Evolutionary conservation across 768 basidiomycete species (phyloP), one percentile per base, ranked within the genome.

Genomic region (Stropharia rugosoannulata): DNA sequence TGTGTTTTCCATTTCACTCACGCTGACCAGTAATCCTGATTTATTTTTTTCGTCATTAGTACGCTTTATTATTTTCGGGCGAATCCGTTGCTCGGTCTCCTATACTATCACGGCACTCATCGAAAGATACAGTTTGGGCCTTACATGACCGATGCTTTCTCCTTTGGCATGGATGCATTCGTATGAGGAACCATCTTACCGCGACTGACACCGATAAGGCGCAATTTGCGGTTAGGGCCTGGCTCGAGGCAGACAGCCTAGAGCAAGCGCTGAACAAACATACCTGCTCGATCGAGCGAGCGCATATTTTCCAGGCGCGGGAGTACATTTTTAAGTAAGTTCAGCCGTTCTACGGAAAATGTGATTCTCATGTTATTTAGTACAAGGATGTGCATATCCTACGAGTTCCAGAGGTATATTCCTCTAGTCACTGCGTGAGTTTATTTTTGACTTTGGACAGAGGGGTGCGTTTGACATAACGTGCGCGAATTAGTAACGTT

Each of bases 281-380:
- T 63, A 83, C 80, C 0, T 92, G 90, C 65, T 73, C 72, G 12
- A 75, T 89, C 41, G 89, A 90, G 68, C 74, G 82, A 58, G 77
- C 86, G 8, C 89, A 81, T 62, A 73, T 91, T 22, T 90, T 81
- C 63, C 81, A 84, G 49, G 88, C 85, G 39, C 76, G 87, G 44
- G 90, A 90, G 61, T 87, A 82, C 61, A 73, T 91, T 25, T 90
- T 89, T 76, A 89, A 89, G 89, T 89, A 66, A 68, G 87, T 71
- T 54, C 19, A 42, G 37, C 27, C 38, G 50, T 50, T 32, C 41
- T 46, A n/a, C 42, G 46, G 51, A 19, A 9, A 39, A 49, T 46
- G 54, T 49, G 43, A 35, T 56, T 19, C 56, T 60, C 48, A 60
- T 39, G 15, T 45, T 54, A 32, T 59, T 19, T 54, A 91, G 89